Evolutionary conservation across 1,284 basidiomycete species (phyloP).

Genomic region (Apiotrichum siamense): DNA sequence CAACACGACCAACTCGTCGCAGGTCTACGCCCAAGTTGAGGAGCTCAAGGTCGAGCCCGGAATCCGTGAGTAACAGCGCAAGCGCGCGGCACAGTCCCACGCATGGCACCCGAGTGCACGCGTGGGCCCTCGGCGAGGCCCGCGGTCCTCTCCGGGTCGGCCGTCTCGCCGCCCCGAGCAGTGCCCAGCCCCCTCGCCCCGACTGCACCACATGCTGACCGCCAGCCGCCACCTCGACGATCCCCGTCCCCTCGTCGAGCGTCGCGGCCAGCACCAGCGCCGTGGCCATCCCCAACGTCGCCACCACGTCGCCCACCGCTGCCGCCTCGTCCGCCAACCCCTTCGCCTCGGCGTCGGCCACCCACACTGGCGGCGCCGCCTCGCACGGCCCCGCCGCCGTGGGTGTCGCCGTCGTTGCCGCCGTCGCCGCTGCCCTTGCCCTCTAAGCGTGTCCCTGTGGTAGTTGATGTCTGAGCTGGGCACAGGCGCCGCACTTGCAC

Average conservation of each 20-base stretch:
- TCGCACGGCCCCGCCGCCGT: conserved; percentile 5
- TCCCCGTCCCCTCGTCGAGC: background rate
- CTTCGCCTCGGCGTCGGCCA: conserved; percentile 8
- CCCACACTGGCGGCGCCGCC: background rate
- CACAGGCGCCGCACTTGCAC: no score
- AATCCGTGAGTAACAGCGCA: conserved; percentile 18
- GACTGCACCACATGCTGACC: background rate
- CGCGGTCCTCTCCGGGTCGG: no score
- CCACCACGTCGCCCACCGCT: background rate
- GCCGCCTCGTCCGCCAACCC: conserved; percentile 6
- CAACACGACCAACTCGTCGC: conserved; percentile 48
- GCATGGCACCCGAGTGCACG: no score
- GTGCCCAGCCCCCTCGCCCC: conserved; percentile 1
- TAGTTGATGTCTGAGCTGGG: no score
- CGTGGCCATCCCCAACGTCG: background rate
- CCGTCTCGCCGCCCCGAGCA: no score
- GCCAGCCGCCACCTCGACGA: background rate
- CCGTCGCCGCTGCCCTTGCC: conserved; percentile 10
- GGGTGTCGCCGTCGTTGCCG: conserved; percentile 12
- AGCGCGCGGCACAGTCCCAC: background rate
- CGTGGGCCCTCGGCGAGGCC: no score
- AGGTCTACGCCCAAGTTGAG: conserved; percentile 49
- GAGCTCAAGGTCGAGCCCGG: conserved; percentile 47
- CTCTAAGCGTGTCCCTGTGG: no score
- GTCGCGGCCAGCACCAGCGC: background rate